phyloP scores from a whole-genome alignment of 106 monocot species.

The Dioscorea alata region DNA sequence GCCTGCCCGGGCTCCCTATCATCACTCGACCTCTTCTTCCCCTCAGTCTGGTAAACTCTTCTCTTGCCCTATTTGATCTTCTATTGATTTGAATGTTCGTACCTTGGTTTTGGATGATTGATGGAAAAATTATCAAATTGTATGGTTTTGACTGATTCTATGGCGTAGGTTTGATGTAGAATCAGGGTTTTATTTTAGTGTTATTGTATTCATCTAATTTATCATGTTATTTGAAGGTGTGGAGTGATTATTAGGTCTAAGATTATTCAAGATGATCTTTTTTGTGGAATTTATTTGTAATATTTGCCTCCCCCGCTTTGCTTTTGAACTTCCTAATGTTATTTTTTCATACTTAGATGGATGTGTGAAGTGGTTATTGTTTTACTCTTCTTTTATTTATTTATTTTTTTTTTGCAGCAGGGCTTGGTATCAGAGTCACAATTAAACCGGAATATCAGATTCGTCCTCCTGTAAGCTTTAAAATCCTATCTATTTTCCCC shows the following conservation, averaged over 20 bases:
- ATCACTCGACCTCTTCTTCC: conserved; percentile 12
- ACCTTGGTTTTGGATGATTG: neutral
- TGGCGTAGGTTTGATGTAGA: neutral
- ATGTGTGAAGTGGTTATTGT: neutral
- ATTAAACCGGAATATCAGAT: conserved; percentile 78
- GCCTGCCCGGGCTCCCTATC: conserved; percentile 17
- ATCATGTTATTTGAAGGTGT: neutral
- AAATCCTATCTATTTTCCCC: neutral
- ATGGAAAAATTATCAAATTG: neutral
- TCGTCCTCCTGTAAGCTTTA: conserved; percentile 65
- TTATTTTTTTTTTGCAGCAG: conserved; percentile 30
- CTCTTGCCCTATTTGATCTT: neutral
- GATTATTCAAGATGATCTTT: neutral
- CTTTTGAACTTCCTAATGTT: neutral
- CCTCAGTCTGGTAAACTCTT: neutral
- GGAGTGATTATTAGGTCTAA: neutral
- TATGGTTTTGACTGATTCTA: neutral
- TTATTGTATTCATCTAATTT: neutral
- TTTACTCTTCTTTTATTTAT: conserved; percentile 1
- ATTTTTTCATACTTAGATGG: neutral
- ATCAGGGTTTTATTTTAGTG: neutral
- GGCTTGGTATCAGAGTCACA: conserved; percentile 61
- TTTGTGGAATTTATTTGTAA: neutral
- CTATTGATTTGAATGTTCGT: neutral
- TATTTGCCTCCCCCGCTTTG: neutral